Conservation (phyloP, 169 alveolate genomes). For the Condylostoma magnum region DNA sequence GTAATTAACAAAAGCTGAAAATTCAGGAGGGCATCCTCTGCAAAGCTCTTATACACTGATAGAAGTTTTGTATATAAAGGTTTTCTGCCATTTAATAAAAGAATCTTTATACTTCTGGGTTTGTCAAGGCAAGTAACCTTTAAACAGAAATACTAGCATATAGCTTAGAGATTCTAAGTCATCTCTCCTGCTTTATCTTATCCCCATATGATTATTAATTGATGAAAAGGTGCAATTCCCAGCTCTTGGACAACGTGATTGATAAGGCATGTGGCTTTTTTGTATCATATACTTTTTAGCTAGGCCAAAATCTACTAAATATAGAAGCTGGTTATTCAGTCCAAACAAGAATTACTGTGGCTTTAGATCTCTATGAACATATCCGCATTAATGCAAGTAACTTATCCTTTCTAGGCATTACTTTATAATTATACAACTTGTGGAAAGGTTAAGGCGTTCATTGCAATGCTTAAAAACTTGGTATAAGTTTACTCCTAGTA, state of each 20-base stretch:
- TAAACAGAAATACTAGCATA: background rate
- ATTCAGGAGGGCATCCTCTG: conserved; percentile 60
- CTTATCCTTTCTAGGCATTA: background rate
- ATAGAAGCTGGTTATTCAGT: background rate
- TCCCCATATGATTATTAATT: no score
- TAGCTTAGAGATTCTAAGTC: conserved; percentile 79
- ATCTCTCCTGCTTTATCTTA: conserved; percentile 83
- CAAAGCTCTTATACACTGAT: conserved; percentile 36
- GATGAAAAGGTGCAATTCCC: no score
- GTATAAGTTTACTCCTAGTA: conserved; percentile 36
- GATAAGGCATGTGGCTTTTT: no score
- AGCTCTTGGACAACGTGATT: no score
- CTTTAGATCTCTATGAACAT: no score
- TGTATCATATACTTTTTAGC: no score
- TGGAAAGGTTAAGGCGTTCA: no score
- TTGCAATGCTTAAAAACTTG: background rate
- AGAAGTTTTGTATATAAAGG: background rate
- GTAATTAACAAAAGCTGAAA: conserved; percentile 46
- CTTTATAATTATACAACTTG: background rate
- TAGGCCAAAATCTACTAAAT: no score
- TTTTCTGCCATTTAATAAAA: background rate
- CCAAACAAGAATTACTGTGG: background rate
- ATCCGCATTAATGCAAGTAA: background rate
- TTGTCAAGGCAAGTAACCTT: conserved; percentile 7
- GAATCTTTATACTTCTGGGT: background rate